Percentiles rank a stretch among this genome's conserved stretches.
Conservation (phyloP, 2,329 filamentous ascomycete genomes). For the Annulohypoxylon truncatum region DNA sequence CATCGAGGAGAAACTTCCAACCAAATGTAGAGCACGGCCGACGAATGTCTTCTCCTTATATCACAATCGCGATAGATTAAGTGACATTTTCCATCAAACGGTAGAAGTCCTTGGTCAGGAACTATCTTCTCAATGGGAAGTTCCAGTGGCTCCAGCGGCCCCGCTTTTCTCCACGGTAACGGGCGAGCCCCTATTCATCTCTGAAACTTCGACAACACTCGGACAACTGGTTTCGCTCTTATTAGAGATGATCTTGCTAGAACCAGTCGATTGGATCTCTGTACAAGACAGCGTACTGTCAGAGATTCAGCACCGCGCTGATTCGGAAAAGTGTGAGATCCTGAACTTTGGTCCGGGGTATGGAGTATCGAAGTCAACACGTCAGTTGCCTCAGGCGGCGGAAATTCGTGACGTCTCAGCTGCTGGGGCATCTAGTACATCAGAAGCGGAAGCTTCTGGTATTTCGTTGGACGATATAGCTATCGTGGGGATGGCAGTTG, state of each 20-base stretch:
- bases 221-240: background rate
- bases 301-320: background rate
- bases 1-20: constrained; percentile 18
- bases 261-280: constrained; percentile 29
- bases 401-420: constrained; percentile 27
- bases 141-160: background rate
- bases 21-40: constrained; percentile 22
- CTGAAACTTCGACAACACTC: background rate
- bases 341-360: constrained; percentile 26
- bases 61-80: constrained; percentile 23
- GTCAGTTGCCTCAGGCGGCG: background rate
- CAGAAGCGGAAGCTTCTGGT: background rate
- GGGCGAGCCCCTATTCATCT: background rate
- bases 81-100: constrained; percentile 8
- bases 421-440: background rate
- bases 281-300: constrained; percentile 21
- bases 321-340: constrained; percentile 9
- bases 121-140: background rate
- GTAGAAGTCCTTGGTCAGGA: background rate
- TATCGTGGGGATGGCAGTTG: constrained; percentile 31
- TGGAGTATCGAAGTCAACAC: constrained; percentile 16
- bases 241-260: constrained; percentile 29
- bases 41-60: constrained; percentile 29
- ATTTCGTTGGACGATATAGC: constrained; percentile 29
- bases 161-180: constrained; percentile 2